A percentile compares a stretch with the other conserved stretches of the same genome.
phyloP scores from a whole-genome alignment of 805 yeast species.

The Candida railenensis region DNA sequence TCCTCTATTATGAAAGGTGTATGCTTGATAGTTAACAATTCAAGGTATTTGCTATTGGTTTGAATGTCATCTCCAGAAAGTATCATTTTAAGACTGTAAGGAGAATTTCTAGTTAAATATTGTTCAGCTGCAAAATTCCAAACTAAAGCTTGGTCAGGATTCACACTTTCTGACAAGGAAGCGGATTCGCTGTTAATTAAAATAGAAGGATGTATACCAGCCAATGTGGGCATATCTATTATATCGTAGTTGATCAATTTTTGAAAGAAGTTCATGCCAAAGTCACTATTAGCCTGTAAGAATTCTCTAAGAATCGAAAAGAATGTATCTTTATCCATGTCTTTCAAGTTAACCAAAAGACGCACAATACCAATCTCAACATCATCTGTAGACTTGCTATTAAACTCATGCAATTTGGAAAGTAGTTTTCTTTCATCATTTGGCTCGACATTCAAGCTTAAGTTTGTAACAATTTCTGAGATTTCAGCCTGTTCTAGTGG shows the following conservation, averaged over 20 bases:
- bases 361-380: background rate
- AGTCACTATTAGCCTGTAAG: background rate
- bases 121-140: background rate
- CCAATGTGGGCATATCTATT: background rate
- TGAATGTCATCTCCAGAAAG: background rate
- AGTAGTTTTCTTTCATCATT: background rate
- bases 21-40: constrained; percentile 12
- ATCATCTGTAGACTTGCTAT: background rate
- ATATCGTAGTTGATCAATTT: background rate
- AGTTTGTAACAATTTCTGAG: background rate
- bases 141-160: background rate
- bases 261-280: background rate
- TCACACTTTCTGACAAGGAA: background rate
- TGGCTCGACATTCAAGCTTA: background rate
- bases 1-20: constrained; percentile 22
- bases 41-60: background rate
- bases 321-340: background rate
- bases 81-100: background rate
- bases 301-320: background rate
- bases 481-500: background rate
- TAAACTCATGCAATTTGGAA: background rate
- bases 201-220: background rate
- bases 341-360: background rate
- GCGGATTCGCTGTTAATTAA: background rate
- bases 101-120: background rate